Evolutionary conservation across 441 rosid genomes (phyloP).

Genomic region (Erysimum cheiri): DNA sequence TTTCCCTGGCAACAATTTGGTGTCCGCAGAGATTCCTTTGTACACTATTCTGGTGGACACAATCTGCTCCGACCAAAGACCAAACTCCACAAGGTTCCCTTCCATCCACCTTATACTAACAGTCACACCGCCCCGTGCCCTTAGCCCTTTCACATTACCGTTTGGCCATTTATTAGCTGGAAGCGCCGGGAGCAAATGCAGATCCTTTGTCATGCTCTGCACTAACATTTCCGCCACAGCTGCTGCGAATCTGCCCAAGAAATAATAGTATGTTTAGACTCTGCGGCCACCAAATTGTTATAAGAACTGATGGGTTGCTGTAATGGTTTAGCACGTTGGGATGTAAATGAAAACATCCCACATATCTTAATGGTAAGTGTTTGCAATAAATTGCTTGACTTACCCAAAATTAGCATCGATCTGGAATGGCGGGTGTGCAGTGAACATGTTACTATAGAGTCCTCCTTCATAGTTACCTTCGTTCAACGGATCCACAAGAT

Average conservation of each 20-base stretch:
- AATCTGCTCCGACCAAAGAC: constrained; percentile 49
- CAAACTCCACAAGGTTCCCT: constrained; percentile 75
- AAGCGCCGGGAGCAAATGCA: constrained; percentile 86
- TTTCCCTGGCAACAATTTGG: constrained; percentile 51
- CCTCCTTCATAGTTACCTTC: constrained; percentile 80
- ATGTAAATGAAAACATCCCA: constrained; percentile 5
- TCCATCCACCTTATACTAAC: constrained; percentile 74
- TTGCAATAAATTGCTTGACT: constrained; percentile 27
- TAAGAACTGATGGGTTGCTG: not conserved
- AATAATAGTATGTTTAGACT: not conserved
- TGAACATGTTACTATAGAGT: constrained; percentile 83
- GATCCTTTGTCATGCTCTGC: constrained; percentile 75
- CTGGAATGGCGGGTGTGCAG: constrained; percentile 96
- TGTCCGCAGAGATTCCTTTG: constrained; percentile 50
- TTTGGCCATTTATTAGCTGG: constrained; percentile 78
- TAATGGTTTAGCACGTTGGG: constrained; percentile 1
- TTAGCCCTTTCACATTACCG: constrained; percentile 76
- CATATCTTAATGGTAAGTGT: constrained; percentile 4
- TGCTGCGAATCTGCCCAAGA: constrained; percentile 64
- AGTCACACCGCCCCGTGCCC: constrained; percentile 76
- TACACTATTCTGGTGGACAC: constrained; percentile 57
- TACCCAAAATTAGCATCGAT: constrained; percentile 97
- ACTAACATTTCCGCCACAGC: constrained; percentile 91
- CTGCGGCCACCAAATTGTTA: not conserved
- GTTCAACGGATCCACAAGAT: constrained; percentile 72